These are phyloP conservation scores for Suillus plorans DNA, from an alignment of 768 basidiomycete species.

Conservation along the genomic window DNA sequence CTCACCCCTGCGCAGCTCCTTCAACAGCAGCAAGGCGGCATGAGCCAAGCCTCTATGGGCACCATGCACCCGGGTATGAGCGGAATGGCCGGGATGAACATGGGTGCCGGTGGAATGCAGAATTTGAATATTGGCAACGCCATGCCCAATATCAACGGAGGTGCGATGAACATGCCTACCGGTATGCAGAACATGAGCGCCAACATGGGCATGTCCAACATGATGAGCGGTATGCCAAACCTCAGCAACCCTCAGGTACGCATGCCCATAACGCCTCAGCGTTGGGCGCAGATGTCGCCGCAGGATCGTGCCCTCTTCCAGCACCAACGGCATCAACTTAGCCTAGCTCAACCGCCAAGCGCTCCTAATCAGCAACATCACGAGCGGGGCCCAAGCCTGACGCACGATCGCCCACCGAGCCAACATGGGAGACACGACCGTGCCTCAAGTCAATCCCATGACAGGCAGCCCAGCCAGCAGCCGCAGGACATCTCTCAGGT, in stretches of 20 bases:
- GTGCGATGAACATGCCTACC: slow-evolving; percentile 25
- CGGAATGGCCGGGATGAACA: slow-evolving; percentile 20
- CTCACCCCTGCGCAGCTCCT: slow-evolving; percentile 39
- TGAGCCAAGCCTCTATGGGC: slow-evolving; percentile 11
- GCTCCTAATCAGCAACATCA: slow-evolving; percentile 18
- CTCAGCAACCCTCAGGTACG: slow-evolving; percentile 16
- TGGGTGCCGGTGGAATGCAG: slow-evolving; percentile 21
- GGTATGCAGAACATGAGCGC: slow-evolving; percentile 20
- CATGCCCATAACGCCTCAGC: slow-evolving; percentile 20
- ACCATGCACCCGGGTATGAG: slow-evolving; percentile 26
- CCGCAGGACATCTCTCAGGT: neutral
- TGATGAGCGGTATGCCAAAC: slow-evolving; percentile 11
- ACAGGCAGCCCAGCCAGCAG: slow-evolving; percentile 13
- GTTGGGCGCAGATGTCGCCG: slow-evolving; percentile 28
- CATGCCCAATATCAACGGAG: slow-evolving; percentile 12
- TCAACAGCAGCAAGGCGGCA: slow-evolving; percentile 32
- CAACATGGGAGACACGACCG: slow-evolving; percentile 26
- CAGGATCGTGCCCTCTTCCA: slow-evolving; percentile 30
- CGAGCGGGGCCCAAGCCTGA: slow-evolving; percentile 21
- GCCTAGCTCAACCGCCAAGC: slow-evolving; percentile 11
- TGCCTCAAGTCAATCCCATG: slow-evolving; percentile 22
- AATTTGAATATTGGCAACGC: slow-evolving; percentile 17
- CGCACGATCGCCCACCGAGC: slow-evolving; percentile 24
- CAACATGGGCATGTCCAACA: slow-evolving; percentile 18
- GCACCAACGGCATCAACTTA: slow-evolving; percentile 26